Evolutionary conservation across 257 asterid genomes (phyloP), one percentile per base, ranked within the genome.

Genomic region (Forsythia suspensa): DNA sequence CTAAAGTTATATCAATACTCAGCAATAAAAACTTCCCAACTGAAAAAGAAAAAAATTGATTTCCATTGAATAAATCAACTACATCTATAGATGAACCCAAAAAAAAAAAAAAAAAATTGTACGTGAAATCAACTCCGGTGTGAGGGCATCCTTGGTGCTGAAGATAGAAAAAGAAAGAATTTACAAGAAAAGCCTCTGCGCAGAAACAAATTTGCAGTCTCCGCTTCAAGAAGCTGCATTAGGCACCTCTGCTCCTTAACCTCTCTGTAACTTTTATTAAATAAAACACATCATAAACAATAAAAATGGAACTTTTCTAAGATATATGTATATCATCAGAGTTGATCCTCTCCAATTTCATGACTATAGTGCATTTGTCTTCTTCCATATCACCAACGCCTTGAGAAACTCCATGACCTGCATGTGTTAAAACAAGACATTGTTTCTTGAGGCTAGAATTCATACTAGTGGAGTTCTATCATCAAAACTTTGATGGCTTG

Each of bases 391-490:
- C 79, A 83, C 95, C 91, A 94, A 85, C 21, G 83, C 80, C 86
- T 89, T 92, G 73, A 94, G 93, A 78, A 92, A 91, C 75, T 92
- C 97, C 98, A 90, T 92, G 21, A 95, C 98, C 98, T 94, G 82
- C 75, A 36, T 48, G 42, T 24, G 3, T 41, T 37, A 12, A 70
- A 43, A 29, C n/a, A 18, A 15, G 4, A 59, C 36, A n/a, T 46
- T 42, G 34, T 70, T 70, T 18, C 36, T 36, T 21, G 57, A 68
- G 21, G 68, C 63, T 16, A 37, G 12, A 42, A 55, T 39, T 70
- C 74, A n/a, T 8, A 55, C 5, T 6, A 48, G 4, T 48, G 57
- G 29, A 55, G 65, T 55, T 55, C 29, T 2, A 55, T 55, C 9
- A 6, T 55, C 29, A 18, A 55, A 55, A 18, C 29, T 6, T n/a